These are phyloP conservation scores for Bipolaris bicolor DNA, from an alignment of 2,329 filamentous ascomycete genomes.

Conservation along the genomic window DNA sequence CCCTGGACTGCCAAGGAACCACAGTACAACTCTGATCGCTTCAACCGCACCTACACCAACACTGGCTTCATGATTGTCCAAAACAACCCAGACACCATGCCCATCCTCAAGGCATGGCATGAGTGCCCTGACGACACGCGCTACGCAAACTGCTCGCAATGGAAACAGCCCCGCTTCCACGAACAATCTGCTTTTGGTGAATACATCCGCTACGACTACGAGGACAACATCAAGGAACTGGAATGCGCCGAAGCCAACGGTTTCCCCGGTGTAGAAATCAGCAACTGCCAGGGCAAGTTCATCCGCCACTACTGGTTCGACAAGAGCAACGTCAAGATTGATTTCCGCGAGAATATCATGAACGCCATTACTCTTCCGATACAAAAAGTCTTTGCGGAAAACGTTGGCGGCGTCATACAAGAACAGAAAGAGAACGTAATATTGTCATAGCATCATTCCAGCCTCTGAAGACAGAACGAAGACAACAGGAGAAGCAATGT, in stretches of 20 bases:
- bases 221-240: constrained; percentile 47
- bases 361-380: constrained; percentile 46
- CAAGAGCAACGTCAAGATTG: constrained; percentile 41
- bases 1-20: constrained; percentile 45
- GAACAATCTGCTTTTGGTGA: constrained; percentile 51
- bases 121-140: constrained; percentile 46
- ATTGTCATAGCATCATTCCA: constrained; percentile 1
- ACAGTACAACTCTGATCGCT: constrained; percentile 51
- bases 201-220: constrained; percentile 49
- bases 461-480: constrained; percentile 2
- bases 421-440: constrained; percentile 42
- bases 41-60: constrained; percentile 55
- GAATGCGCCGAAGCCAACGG: constrained; percentile 49
- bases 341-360: constrained; percentile 47
- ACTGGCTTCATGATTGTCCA: constrained; percentile 62
- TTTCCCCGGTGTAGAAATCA: constrained; percentile 43
- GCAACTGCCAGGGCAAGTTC: constrained; percentile 46
- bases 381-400: constrained; percentile 44
- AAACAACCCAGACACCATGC: constrained; percentile 56
- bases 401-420: constrained; percentile 33
- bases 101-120: constrained; percentile 59
- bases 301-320: constrained; percentile 50
- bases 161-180: constrained; percentile 48
- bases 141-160: constrained; percentile 47
- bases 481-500: constrained; percentile 7